phyloP scores from a whole-genome alignment of 257 asterid species.

The Jasminum sambac region DNA sequence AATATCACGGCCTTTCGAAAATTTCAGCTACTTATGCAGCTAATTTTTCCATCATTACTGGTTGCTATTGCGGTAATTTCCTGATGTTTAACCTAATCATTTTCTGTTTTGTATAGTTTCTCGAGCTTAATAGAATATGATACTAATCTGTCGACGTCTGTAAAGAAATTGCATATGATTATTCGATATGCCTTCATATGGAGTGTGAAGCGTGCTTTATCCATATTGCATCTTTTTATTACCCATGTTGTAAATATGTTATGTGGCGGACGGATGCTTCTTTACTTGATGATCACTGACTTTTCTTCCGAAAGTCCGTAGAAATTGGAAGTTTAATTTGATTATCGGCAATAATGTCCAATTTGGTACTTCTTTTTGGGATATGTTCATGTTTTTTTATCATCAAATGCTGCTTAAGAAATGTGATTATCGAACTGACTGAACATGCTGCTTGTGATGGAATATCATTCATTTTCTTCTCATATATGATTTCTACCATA shows the following conservation, averaged over 20 bases:
- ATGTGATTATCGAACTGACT: too few species aligned
- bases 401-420: too few species aligned
- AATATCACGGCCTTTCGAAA: slow-evolving; percentile 55
- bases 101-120: background rate
- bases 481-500: too few species aligned
- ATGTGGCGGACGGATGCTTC: background rate
- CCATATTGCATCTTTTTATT: background rate
- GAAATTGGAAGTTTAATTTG: slow-evolving; percentile 11
- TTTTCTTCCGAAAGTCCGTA: background rate
- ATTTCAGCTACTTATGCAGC: slow-evolving; percentile 75
- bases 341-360: background rate
- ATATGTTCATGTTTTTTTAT: background rate
- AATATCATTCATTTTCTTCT: too few species aligned
- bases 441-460: too few species aligned
- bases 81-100: background rate
- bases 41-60: slow-evolving; percentile 84
- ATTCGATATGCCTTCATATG: slow-evolving; percentile 7
- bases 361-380: background rate
- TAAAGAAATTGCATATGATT: slow-evolving; percentile 7
- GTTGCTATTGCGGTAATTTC: slow-evolving; percentile 78
- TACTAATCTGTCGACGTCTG: background rate
- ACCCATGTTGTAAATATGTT: background rate
- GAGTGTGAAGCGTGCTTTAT: slow-evolving; percentile 2
- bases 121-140: background rate
- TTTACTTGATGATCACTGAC: background rate